phyloP scores from a whole-genome alignment of 176 grass and related monocot genomes.

The Oropetium thomaeum region DNA sequence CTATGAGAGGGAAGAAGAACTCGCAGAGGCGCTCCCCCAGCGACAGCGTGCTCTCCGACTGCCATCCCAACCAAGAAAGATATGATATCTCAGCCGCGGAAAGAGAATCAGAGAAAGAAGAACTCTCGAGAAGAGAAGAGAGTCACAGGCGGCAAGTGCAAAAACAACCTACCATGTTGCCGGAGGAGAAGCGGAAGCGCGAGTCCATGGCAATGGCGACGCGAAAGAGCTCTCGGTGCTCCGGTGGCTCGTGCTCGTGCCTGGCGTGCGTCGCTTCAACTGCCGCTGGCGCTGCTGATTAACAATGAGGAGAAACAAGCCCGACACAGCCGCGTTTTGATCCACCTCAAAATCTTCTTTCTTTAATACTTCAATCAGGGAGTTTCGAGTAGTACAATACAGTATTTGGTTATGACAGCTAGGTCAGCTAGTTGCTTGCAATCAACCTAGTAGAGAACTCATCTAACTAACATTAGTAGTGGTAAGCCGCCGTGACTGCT shows the following conservation, averaged over 20 bases:
- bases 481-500: too few relatives aligned
- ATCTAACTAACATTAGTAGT: too few relatives aligned
- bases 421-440: too few relatives aligned
- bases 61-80: not conserved
- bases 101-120: not conserved
- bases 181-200: conserved; percentile 33
- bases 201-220: conserved; percentile 24
- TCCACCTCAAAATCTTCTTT: too few relatives aligned
- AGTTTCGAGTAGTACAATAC: too few relatives aligned
- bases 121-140: not conserved
- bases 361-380: too few relatives aligned
- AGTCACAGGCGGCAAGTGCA: not conserved
- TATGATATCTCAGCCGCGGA: not conserved
- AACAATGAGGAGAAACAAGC: too few relatives aligned
- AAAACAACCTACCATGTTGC: conserved; percentile 7
- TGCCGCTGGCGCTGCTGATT: too few relatives aligned
- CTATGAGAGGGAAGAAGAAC: conserved; percentile 48
- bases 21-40: conserved; percentile 66
- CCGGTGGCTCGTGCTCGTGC: not conserved
- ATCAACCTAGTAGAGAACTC: too few relatives aligned
- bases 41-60: conserved; percentile 57
- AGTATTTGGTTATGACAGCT: too few relatives aligned
- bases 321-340: too few relatives aligned
- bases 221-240: not conserved
- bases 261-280: not conserved